Conservation (phyloP, 306 rosid genomes). For the Pterocarpus santalinus region DNA sequence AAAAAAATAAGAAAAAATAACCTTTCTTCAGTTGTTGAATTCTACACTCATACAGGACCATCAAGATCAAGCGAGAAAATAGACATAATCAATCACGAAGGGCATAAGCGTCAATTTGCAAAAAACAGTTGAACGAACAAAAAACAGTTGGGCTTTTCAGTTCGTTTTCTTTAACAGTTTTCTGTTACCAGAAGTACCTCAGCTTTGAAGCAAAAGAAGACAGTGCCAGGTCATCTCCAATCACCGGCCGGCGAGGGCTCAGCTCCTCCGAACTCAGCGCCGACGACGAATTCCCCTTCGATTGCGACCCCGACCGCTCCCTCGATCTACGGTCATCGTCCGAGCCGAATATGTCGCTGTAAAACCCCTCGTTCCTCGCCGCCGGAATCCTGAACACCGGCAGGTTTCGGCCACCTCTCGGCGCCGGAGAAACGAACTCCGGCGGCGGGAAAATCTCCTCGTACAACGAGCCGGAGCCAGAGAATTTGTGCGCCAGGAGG, state of each 20-base stretch:
- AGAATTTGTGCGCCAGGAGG: constrained; percentile 59
- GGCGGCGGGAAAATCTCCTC: constrained; percentile 68
- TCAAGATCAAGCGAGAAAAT: neutral
- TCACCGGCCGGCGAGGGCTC: constrained; percentile 70
- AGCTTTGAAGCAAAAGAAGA: constrained; percentile 76
- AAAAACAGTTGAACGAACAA: neutral
- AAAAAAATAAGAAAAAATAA: too few relatives aligned
- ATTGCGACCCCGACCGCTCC: constrained; percentile 73
- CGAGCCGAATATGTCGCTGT: constrained; percentile 74
- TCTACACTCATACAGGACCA: neutral
- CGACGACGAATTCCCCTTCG: constrained; percentile 77
- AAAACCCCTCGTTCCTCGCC: constrained; percentile 61
- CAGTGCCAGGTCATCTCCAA: constrained; percentile 77
- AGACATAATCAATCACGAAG: neutral
- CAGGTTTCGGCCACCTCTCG: constrained; percentile 57
- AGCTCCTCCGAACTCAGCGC: constrained; percentile 88
- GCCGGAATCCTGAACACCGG: constrained; percentile 79
- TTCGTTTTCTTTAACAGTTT: neutral
- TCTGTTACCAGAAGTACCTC: constrained; percentile 60
- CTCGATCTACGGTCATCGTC: constrained; percentile 81
- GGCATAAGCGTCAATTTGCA: constrained; percentile 50
- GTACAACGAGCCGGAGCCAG: constrained; percentile 55
- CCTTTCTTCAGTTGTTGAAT: neutral
- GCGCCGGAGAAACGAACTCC: constrained; percentile 45
- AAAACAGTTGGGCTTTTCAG: constrained; percentile 12